A percentile compares a stretch with the other conserved stretches of the same genome.
phyloP scores from a whole-genome alignment of 2,329 filamentous ascomycete species.

The Trichoderma sp. region DNA sequence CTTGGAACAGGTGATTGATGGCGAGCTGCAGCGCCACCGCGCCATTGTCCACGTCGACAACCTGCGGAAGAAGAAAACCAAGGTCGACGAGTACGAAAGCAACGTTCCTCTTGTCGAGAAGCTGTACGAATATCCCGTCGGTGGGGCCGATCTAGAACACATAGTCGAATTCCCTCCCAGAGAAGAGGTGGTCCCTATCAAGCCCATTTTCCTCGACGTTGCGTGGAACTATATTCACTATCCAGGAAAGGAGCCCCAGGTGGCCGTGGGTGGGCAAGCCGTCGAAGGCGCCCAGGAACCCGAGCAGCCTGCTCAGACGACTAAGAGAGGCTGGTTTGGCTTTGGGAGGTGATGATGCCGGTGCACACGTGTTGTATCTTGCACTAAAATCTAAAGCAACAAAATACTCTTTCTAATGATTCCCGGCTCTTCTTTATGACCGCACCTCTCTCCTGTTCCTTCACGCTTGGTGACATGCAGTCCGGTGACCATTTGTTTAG shows the following conservation, averaged over 20 bases:
- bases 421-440: background rate
- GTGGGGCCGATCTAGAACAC: conserved; percentile 71
- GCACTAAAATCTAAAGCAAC: background rate
- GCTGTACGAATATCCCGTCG: conserved; percentile 70
- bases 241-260: conserved; percentile 56
- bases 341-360: conserved; percentile 53
- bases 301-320: conserved; percentile 42
- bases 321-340: conserved; percentile 74
- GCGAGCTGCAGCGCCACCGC: conserved; percentile 75
- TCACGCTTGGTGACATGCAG: background rate
- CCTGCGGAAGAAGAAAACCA: conserved; percentile 52
- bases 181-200: conserved; percentile 79
- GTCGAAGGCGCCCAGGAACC: conserved; percentile 37
- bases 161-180: conserved; percentile 85
- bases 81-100: conserved; percentile 31
- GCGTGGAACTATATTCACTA: conserved; percentile 98
- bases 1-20: conserved; percentile 62
- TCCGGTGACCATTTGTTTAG: background rate
- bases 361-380: background rate
- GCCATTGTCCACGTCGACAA: conserved; percentile 82
- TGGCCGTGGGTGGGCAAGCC: conserved; percentile 26
- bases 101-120: conserved; percentile 66
- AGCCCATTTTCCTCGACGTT: conserved; percentile 92
- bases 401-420: background rate
- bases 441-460: background rate